Base-by-base conservation (phyloP, 768 basidiomycete species). In the Kwoniella bestiolae region DNA sequence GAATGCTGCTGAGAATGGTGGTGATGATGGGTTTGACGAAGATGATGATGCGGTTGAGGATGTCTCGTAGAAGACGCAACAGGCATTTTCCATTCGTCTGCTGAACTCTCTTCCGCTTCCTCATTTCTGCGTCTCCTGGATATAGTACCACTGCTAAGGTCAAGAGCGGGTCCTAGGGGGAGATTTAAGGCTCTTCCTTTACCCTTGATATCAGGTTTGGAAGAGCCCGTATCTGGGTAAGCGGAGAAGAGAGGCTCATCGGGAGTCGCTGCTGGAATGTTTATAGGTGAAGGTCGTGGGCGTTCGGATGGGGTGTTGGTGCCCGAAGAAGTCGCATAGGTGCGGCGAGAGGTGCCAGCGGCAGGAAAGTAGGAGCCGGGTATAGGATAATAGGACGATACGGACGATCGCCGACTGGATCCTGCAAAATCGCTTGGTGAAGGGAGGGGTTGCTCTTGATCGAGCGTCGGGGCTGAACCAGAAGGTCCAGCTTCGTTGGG, bases 171-270 rank as follows among this genome's bases (percentile, higher is more conserved):
- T 32, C 29, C 35, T 7, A 74, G 62, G 1, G 64, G 45, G 11
- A 68, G 59, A 28, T 62, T 60, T 47, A 68, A 64, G 0, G 67
- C 66, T 23, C 64, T 72, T 2, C 58, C 65, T 47, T 74, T 74
- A 29, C 72, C 72, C 32, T 71, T 73, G 49, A 35, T 25, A 31
- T 49, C 44, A 7, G 41, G 41, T 25, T 52, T 49, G 28, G 70
- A 66, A 9, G 56, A n/a, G 3, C 63, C 70, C 5, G 66, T 53
- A 34, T 65, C 60, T n/a, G 76, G 74, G 55, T 75, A 78, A n/a
- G 72, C 53, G 1, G 74, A 78, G 63, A 78, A 78, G 5, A 76
- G 47, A 1, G 77, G 77, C 11, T 76, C 74, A 29, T 74, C 72
- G 2, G 72, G 71, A 4, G 72, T 71, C 2, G 51, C 66, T 1